phyloP scores from a whole-genome alignment of 2,329 filamentous ascomycete species.

The Sodiomyces alkalinus region DNA sequence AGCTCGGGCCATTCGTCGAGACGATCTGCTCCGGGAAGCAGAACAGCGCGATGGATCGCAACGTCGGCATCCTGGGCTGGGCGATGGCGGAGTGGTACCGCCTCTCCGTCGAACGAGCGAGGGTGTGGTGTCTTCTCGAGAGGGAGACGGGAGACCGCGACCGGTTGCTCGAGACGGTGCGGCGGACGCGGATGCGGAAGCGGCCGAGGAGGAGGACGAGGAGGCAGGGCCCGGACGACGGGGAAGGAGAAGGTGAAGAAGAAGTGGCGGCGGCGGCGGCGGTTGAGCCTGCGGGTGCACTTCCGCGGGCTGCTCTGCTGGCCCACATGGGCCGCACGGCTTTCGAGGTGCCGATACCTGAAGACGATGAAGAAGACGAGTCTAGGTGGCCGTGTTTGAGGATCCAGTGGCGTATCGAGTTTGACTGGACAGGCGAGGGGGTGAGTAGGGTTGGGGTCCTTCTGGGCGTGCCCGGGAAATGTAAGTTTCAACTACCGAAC shows the following conservation, averaged over 20 bases:
- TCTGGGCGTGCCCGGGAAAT: slow-evolving; percentile 43
- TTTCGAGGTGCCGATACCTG: slow-evolving; percentile 27
- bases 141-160: slow-evolving; percentile 25
- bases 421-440: slow-evolving; percentile 62
- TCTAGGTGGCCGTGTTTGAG: slow-evolving; percentile 25
- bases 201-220: slow-evolving; percentile 9
- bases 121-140: slow-evolving; percentile 45
- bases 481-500: slow-evolving; percentile 30
- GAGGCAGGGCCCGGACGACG: slow-evolving; percentile 9
- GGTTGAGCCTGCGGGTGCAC: no score
- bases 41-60: slow-evolving; percentile 32
- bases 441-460: slow-evolving; percentile 40
- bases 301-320: slow-evolving; percentile 31
- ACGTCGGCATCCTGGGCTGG: slow-evolving; percentile 47
- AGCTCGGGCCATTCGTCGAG: slow-evolving; percentile 39
- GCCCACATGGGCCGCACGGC: slow-evolving; percentile 37
- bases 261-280: slow-evolving; percentile 7
- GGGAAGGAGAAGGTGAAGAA: slow-evolving; percentile 10
- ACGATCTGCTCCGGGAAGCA: slow-evolving; percentile 21
- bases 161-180: slow-evolving; percentile 14
- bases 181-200: slow-evolving; percentile 12
- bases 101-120: slow-evolving; percentile 41
- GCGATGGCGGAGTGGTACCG: slow-evolving; percentile 55
- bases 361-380: slow-evolving; percentile 13
- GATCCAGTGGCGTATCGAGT: slow-evolving; percentile 46